phyloP scores from a whole-genome alignment of 345 rosid species.

The Atalantia buxifolia region DNA sequence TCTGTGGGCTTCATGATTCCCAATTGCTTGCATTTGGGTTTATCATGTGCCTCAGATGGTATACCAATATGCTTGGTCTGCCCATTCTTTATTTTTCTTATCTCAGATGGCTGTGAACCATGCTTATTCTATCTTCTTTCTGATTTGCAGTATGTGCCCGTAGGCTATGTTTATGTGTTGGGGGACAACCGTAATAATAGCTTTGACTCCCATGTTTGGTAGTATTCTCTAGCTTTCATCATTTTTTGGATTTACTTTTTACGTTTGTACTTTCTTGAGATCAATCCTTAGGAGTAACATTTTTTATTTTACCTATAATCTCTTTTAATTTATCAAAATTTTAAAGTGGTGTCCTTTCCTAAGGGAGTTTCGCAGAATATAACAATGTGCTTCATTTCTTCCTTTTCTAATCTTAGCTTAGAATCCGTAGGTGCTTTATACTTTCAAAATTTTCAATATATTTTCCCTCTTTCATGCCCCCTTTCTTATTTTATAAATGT shows the following conservation, averaged over 20 bases:
- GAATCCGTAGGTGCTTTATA: background rate
- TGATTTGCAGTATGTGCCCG: slow-evolving; percentile 32
- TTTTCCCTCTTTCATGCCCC: background rate
- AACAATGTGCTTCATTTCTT: background rate
- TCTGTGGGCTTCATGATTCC: slow-evolving; percentile 10
- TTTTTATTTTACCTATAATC: background rate
- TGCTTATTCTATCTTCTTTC: background rate
- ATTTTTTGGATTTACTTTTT: background rate
- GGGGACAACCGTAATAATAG: slow-evolving; percentile 39
- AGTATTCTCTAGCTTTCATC: background rate
- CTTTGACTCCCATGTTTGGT: slow-evolving; percentile 36
- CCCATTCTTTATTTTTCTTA: background rate
- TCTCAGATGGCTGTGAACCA: background rate
- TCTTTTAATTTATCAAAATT: background rate
- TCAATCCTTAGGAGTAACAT: background rate
- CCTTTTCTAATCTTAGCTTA: background rate
- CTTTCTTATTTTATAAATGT: background rate
- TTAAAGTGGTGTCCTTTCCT: background rate
- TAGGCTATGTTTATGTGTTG: slow-evolving; percentile 32
- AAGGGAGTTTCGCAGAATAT: background rate
- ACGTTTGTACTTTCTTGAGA: background rate
- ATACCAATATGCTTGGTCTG: slow-evolving; percentile 2
- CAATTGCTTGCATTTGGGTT: background rate
- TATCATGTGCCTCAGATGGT: background rate
- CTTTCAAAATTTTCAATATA: background rate